Percentiles rank a stretch among this genome's conserved stretches.
Conservation (phyloP, 1,284 basidiomycete genomes). For the Cutaneotrichosporon daszewskae region DNA sequence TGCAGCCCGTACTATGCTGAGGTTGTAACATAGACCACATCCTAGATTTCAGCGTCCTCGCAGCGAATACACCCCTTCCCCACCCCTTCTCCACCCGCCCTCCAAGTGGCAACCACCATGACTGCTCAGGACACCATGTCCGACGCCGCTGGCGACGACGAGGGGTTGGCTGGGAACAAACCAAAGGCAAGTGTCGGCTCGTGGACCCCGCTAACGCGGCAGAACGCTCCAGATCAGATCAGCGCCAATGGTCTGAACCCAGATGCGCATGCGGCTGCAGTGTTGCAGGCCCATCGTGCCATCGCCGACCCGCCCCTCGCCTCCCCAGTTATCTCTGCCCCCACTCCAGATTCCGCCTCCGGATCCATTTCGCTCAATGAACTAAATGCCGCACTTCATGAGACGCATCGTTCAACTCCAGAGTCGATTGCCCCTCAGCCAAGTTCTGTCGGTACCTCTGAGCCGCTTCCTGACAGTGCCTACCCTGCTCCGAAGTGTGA, state of each 20-base stretch:
- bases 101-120: too few relatives aligned
- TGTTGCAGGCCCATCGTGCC: conserved; percentile 11
- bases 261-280: conserved; percentile 1
- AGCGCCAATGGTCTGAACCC: neutral
- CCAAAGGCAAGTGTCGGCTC: too few relatives aligned
- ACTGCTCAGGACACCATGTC: too few relatives aligned
- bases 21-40: too few relatives aligned
- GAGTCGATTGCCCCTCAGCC: conserved; percentile 7
- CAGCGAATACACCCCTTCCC: too few relatives aligned
- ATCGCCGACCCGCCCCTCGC: conserved; percentile 6
- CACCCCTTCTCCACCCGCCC: too few relatives aligned
- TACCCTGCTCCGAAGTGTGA: conserved; percentile 38
- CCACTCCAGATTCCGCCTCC: neutral
- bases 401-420: conserved; percentile 5
- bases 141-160: too few relatives aligned
- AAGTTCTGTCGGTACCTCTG: conserved; percentile 8
- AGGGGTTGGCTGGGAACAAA: too few relatives aligned
- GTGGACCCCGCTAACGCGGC: too few relatives aligned
- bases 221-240: too few relatives aligned
- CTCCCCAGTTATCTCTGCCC: neutral
- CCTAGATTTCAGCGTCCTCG: too few relatives aligned
- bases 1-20: too few relatives aligned
- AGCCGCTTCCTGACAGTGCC: conserved; percentile 20
- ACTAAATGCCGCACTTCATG: conserved; percentile 6
- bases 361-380: conserved; percentile 13